Evolutionary conservation across 108 stramenopile genomes (phyloP), one percentile per base, ranked within the genome.

Genomic region (Chaetoceros tenuissimus): DNA sequence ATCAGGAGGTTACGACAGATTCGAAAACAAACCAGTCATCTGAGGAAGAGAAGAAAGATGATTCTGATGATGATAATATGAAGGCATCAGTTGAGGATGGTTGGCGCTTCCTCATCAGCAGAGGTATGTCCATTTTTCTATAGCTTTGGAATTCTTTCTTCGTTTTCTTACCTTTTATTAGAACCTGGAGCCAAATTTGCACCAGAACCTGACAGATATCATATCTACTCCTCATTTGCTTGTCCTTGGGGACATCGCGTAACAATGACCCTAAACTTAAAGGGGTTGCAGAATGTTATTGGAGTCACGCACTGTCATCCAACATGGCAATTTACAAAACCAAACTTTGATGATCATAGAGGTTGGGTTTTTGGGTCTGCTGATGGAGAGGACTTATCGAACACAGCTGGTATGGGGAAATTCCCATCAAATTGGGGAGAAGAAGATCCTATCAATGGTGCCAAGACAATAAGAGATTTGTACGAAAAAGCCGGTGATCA

Each of bases 281-380:
- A 96, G 48, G 96, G 96, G 16, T 71, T 99, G 24, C 78, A 98
- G 47, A 83, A 92, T 63, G 83, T 89, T 46, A 73, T 98, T 44
- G 80, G 78, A 24, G 73, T 91, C 28, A 91, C 90, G 0, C 60
- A 80, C 50, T 86, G 88, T 23, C 82, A 90, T 70, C 92, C 95
- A 0, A 78, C 80, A 0, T 94, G 92, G 91, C 80, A 80, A 26
- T 71, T 68, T 18, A 97, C 96, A 7, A 82, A 75, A 28, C 82
- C 81, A 0, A 62, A 79, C 13, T 60, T 55, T 27, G 94, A 97
- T 62, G 57, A 65, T 43, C 98, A 99, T 63, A 70, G 63, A 26
- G 98, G 98, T 21, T 99, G 98, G 96, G 76, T 83, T 25, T 98
- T 97, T 72, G 87, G 78, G 2, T 67, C 77, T 31, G 70, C 77